phyloP scores from a whole-genome alignment of 208 protist species.

The Wallacemonas sp. region DNA sequence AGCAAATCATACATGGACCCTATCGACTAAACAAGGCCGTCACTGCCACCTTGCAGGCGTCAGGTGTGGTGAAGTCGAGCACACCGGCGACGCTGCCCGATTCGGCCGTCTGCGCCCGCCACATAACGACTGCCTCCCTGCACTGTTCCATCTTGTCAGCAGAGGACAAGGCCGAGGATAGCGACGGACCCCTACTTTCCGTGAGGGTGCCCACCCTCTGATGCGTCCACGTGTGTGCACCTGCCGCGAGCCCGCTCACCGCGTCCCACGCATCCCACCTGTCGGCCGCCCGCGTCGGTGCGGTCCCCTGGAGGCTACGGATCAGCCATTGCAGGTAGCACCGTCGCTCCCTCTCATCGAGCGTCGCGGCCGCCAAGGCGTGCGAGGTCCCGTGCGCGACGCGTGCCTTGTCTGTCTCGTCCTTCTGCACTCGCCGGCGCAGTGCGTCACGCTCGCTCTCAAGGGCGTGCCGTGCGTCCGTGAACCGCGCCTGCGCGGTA shows the following conservation, averaged over 20 bases:
- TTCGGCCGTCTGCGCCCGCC: slow-evolving; percentile 6
- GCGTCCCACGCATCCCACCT: neutral
- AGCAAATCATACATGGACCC: too few relatives aligned
- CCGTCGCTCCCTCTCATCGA: neutral
- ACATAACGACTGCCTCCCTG: neutral
- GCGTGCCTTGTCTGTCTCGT: neutral
- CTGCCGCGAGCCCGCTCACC: too few relatives aligned
- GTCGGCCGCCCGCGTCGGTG: neutral
- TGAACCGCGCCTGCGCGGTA: neutral
- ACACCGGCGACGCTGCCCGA: slow-evolving; percentile 15
- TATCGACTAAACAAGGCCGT: slow-evolving; percentile 29
- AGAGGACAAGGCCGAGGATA: too few relatives aligned
- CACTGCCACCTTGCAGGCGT: slow-evolving; percentile 23
- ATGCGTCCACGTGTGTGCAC: too few relatives aligned
- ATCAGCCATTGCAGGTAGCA: neutral
- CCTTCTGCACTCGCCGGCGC: neutral
- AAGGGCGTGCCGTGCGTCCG: neutral
- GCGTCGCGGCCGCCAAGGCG: neutral
- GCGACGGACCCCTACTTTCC: too few relatives aligned
- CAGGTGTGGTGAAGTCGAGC: slow-evolving; percentile 47
- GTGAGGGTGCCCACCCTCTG: too few relatives aligned
- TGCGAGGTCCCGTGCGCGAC: neutral
- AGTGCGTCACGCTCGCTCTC: slow-evolving; percentile 12
- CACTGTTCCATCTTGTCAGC: neutral
- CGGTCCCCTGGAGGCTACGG: neutral